phyloP scores from a whole-genome alignment of 345 rosid genomes.

The Bruguiera gymnorhiza region DNA sequence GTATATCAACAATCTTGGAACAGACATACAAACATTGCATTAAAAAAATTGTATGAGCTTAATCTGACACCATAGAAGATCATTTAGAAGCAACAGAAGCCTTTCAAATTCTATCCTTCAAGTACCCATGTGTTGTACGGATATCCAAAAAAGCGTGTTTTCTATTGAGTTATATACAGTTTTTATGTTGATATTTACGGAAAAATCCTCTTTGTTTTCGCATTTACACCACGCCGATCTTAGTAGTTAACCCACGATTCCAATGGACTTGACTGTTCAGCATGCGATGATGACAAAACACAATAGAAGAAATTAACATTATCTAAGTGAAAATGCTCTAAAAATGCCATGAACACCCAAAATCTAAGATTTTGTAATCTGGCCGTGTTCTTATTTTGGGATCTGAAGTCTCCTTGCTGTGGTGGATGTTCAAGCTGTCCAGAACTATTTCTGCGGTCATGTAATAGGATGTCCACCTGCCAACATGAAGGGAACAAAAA shows the following conservation, averaged over 20 bases:
- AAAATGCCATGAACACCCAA: background rate
- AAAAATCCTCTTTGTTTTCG: background rate
- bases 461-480: slow-evolving; percentile 64
- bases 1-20: slow-evolving; percentile 25
- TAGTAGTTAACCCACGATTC: background rate
- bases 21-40: slow-evolving; percentile 31
- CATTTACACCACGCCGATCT: background rate
- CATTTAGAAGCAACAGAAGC: background rate
- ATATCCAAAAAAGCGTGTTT: background rate
- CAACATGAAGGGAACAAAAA: slow-evolving; percentile 19
- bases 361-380: slow-evolving; percentile 27
- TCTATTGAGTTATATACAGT: background rate
- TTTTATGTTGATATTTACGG: background rate
- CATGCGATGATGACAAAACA: background rate
- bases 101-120: background rate
- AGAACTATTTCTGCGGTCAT: slow-evolving; percentile 65
- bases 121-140: background rate
- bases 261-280: slow-evolving; percentile 1
- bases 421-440: slow-evolving; percentile 49
- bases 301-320: slow-evolving; percentile 1
- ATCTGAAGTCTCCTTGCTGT: slow-evolving; percentile 28
- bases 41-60: background rate
- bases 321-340: background rate
- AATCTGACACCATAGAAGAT: background rate
- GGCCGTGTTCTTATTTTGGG: slow-evolving; percentile 21